Conservation (phyloP, 441 rosid genomes). For the Jatropha podagrica region DNA sequence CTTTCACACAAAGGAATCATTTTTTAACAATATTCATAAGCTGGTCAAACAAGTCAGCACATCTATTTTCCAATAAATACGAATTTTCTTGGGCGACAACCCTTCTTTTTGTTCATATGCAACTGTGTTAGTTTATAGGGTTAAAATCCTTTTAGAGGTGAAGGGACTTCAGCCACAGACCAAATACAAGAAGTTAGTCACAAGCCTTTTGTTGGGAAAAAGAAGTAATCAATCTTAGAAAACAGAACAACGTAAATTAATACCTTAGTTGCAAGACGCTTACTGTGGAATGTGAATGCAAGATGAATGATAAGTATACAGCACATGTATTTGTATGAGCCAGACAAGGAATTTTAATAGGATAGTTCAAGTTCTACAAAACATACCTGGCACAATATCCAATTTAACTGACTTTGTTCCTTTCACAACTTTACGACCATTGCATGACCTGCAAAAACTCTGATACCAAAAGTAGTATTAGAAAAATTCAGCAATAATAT, state of each 20-base stretch:
- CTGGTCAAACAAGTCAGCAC: not conserved
- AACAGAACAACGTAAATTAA: not conserved
- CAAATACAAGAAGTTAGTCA: not conserved
- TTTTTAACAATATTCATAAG: not conserved
- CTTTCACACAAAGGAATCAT: not conserved
- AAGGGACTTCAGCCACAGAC: not conserved
- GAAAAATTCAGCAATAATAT: not conserved
- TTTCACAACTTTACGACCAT: constrained; percentile 69
- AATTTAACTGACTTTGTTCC: constrained; percentile 84
- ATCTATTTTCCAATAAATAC: not conserved
- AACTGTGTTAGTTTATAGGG: not conserved
- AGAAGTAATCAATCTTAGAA: not conserved
- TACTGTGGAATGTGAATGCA: not conserved
- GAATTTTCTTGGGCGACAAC: not conserved
- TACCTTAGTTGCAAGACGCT: not conserved
- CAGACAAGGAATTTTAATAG: not conserved
- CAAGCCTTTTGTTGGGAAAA: not conserved
- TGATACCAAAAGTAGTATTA: constrained; percentile 30
- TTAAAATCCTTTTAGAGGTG: not conserved
- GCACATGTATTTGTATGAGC: not conserved
- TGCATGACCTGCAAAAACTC: constrained; percentile 90
- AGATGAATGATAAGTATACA: not conserved
- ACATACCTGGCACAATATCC: constrained; percentile 78
- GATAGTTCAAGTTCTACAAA: constrained; percentile 5
- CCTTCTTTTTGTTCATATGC: not conserved